A percentile compares a stretch with the other conserved stretches of the same genome.
phyloP scores from a whole-genome alignment of 257 asterid species.

The Przewalskia tangutica region DNA sequence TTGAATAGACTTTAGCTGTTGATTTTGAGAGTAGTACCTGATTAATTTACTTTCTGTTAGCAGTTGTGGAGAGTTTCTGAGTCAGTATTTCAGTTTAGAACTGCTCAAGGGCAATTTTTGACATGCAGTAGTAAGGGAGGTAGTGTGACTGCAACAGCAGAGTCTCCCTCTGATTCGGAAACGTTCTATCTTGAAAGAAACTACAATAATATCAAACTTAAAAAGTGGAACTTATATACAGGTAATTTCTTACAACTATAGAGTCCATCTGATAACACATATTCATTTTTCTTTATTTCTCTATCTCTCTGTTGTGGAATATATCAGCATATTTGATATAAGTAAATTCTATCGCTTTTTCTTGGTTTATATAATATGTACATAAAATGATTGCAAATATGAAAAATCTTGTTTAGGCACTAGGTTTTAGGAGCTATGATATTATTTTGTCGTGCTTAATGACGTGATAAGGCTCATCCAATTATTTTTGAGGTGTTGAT shows the following conservation, averaged over 20 bases:
- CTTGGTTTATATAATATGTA: not conserved
- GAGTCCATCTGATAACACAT: not conserved
- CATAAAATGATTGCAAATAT: not conserved
- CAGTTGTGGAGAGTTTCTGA: slow-evolving; percentile 83
- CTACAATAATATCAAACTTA: slow-evolving; percentile 43
- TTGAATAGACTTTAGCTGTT: not conserved
- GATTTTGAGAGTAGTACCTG: not conserved
- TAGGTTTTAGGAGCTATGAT: not conserved
- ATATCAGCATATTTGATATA: not conserved
- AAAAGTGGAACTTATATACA: slow-evolving; percentile 56
- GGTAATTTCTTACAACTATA: slow-evolving; percentile 20
- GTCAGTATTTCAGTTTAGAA: slow-evolving; percentile 57
- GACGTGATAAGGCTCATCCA: not conserved
- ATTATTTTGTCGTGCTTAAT: not conserved
- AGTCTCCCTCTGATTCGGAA: slow-evolving; percentile 42
- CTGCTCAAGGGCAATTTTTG: slow-evolving; percentile 58
- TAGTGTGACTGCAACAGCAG: slow-evolving; percentile 40
- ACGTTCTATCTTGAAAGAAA: slow-evolving; percentile 66
- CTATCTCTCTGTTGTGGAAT: not conserved
- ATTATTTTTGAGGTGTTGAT: not conserved
- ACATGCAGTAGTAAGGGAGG: slow-evolving; percentile 43
- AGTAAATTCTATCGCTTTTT: not conserved
- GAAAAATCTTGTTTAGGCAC: not conserved
- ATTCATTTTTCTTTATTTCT: not conserved
- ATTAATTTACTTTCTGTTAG: not conserved